A percentile compares a stretch with the other conserved stretches of the same genome.
These are phyloP conservation scores for Mortierella sp. DNA, from an alignment of 371 early-diverging fungal species.

Conservation along the genomic window DNA sequence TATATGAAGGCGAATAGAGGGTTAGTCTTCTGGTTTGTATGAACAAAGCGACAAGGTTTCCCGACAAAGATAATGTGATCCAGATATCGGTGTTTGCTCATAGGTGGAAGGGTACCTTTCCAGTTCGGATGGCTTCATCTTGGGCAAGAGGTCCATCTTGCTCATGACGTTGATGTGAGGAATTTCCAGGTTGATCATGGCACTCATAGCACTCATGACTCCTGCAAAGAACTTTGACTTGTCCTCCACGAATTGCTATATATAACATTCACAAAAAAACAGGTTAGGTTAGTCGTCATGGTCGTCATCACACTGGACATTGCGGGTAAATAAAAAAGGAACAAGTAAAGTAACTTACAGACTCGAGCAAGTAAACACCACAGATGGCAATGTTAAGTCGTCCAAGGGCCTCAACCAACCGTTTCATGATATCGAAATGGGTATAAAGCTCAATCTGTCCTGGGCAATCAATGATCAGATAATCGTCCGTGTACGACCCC, in stretches of 20 bases:
- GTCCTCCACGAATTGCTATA: slow-evolving; percentile 92
- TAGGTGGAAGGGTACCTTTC: slow-evolving; percentile 62
- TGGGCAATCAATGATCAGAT: slow-evolving; percentile 99
- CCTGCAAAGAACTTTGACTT: slow-evolving; percentile 96
- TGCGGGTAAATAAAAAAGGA: not conserved
- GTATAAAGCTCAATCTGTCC: slow-evolving; percentile 99
- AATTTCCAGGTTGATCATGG: slow-evolving; percentile 97
- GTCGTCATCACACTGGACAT: no score
- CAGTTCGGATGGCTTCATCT: slow-evolving; percentile 66
- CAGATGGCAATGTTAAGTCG: slow-evolving; percentile 82
- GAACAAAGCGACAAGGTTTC: no score
- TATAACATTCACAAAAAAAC: not conserved
- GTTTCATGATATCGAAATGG: slow-evolving; percentile 96
- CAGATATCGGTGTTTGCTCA: not conserved
- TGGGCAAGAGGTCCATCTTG: slow-evolving; percentile 95
- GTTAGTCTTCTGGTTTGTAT: not conserved
- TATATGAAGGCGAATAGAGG: not conserved
- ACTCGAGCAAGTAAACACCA: slow-evolving; percentile 95
- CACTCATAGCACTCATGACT: slow-evolving; percentile 91
- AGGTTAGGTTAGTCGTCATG: not conserved
- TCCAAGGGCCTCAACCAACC: slow-evolving; percentile 80
- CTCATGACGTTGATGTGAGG: slow-evolving; percentile 98
- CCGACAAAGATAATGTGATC: not conserved
- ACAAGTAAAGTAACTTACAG: slow-evolving; percentile 34
- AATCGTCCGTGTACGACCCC: slow-evolving; percentile 93